A percentile compares a stretch with the other conserved stretches of the same genome.
These are phyloP conservation scores for Oryza glumipatula DNA, from an alignment of 176 grass and related monocot genomes.

Conservation along the genomic window DNA sequence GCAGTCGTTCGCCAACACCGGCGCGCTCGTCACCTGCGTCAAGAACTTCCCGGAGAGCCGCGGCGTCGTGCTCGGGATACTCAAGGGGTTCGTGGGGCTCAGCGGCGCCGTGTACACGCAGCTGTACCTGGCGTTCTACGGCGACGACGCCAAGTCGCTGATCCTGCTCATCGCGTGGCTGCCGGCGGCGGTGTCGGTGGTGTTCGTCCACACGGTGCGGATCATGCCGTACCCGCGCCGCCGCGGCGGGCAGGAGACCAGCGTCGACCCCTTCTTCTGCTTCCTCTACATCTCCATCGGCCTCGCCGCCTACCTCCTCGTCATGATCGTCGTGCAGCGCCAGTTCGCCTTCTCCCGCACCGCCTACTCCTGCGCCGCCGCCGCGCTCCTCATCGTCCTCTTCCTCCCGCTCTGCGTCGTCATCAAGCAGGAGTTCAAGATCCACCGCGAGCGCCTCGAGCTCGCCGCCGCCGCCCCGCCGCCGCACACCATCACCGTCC, in stretches of 20 bases:
- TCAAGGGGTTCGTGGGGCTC: conserved; percentile 80
- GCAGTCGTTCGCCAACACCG: conserved; percentile 50
- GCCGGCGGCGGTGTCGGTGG: conserved; percentile 64
- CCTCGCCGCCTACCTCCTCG: conserved; percentile 63
- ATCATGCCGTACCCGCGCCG: conserved; percentile 50
- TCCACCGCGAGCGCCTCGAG: conserved; percentile 37
- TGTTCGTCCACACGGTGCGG: conserved; percentile 77
- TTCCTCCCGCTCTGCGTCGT: conserved; percentile 70
- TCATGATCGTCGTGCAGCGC: conserved; percentile 60
- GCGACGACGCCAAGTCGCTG: conserved; percentile 59
- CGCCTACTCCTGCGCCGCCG: conserved; percentile 40
- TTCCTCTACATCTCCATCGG: conserved; percentile 84
- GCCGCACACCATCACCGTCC: conserved; percentile 45
- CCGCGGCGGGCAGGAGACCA: conserved; percentile 27
- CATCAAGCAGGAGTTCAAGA: conserved; percentile 68
- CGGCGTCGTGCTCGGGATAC: conserved; percentile 71
- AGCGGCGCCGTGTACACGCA: conserved; percentile 80
- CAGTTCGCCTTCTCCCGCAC: conserved; percentile 38
- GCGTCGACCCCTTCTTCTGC: conserved; percentile 68
- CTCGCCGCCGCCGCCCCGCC: conserved; percentile 28
- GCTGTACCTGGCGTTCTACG: conserved; percentile 67
- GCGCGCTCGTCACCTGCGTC: conserved; percentile 49
- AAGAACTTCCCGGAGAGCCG: conserved; percentile 60
- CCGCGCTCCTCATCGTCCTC: conserved; percentile 58
- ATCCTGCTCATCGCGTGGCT: conserved; percentile 78